Evolutionary conservation across 2,329 filamentous ascomycete species (phyloP), one percentile per base, ranked within the genome.

Genomic region (Leptodontidium sp.): DNA sequence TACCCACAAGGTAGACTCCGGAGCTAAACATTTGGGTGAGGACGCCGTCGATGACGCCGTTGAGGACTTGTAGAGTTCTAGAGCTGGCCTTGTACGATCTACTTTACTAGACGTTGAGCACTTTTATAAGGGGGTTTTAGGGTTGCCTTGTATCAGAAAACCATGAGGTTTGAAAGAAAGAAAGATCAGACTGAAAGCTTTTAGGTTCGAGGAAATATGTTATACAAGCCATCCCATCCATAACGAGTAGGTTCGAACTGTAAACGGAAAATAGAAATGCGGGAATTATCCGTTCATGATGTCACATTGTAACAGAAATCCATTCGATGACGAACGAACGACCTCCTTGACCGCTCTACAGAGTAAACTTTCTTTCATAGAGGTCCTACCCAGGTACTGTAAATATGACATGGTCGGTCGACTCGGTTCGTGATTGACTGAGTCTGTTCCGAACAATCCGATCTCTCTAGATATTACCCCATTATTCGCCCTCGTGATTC

Each of bases 1-100:
- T 64, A 11, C 9, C 49, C 50, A 57, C 40, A 38, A 55, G 45
- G 9, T 35, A 3, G 29, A 32, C 29, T 55, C 35, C 47, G 45
- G 35, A 57, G 35, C 57, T 61, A 43, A 66, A n/a, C 45, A 32
- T 61, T 67, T 49, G 9, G 65, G 65, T 65, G 65, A 62, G 68
- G 12, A 38, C 45, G 55, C 63, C 49, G 57, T 57, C 45, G 14
- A 40, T 65, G 61, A 59, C 62, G 59, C 65, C 62, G 68, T 67
- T 38, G 26, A 24, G 35, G 21, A 53, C 29, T 52, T 55, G 47
- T 49, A 59, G n/a, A 45, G 35, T 40, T 59, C 57, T 59, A 40
- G 57, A 59, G 45, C 38, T 15, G 55, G 55, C 53, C 17, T 24
- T 21, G 45, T 14, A 21, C n/a, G 7, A 17, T 24, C 35, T 58